Evolutionary conservation across 2,329 filamentous ascomycete genomes (phyloP).

Genomic region (Phialophora chinensis): DNA sequence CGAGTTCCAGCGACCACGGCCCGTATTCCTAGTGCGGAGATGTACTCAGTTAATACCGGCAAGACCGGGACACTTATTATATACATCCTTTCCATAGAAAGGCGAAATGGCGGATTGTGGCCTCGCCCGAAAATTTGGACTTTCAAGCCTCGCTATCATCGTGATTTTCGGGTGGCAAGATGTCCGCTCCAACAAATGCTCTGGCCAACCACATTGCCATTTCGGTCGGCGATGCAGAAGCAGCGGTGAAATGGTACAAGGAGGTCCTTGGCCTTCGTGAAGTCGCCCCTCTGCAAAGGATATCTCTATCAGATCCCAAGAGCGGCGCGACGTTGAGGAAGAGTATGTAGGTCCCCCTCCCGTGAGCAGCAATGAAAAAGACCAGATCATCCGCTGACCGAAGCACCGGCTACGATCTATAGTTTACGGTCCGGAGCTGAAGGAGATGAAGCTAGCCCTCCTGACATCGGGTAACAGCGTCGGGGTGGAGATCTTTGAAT

Average conservation of each 20-base stretch:
- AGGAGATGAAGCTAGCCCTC: conserved; percentile 5
- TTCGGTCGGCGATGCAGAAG: conserved; percentile 1
- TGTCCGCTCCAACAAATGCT: neutral
- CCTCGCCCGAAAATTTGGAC: too few relatives aligned
- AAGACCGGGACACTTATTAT: too few relatives aligned
- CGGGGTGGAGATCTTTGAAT: conserved; percentile 9
- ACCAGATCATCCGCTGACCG: too few relatives aligned
- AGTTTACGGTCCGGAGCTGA: conserved; percentile 4
- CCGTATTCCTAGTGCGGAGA: too few relatives aligned
- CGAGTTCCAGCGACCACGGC: too few relatives aligned
- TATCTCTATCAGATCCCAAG: neutral
- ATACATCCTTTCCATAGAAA: too few relatives aligned
- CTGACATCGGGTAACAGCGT: conserved; percentile 4
- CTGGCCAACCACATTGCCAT: conserved; percentile 7
- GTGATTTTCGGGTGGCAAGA: neutral
- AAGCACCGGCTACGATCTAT: neutral
- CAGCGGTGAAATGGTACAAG: conserved; percentile 7
- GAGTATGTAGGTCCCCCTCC: too few relatives aligned
- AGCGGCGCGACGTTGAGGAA: too few relatives aligned
- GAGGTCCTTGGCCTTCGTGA: neutral
- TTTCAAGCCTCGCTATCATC: too few relatives aligned
- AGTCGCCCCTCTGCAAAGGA: neutral
- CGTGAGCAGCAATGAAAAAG: too few relatives aligned
- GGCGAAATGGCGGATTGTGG: too few relatives aligned
- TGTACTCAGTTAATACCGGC: too few relatives aligned